A percentile compares a stretch with the other conserved stretches of the same genome.
These are phyloP conservation scores for Paramyrothecium roridum DNA, from an alignment of 2,329 filamentous ascomycete species.

Conservation along the genomic window DNA sequence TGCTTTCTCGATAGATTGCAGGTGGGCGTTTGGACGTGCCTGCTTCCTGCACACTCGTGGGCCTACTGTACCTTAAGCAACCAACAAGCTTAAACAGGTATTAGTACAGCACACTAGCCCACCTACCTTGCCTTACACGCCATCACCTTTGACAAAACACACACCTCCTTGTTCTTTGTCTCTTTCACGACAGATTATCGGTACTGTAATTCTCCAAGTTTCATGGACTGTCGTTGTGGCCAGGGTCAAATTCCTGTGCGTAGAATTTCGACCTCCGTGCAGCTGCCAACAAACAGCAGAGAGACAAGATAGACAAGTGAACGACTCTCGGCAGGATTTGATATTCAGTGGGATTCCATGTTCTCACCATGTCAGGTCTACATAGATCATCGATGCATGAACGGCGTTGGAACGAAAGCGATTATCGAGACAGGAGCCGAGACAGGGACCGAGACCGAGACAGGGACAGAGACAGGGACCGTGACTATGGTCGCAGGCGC, in stretches of 20 bases:
- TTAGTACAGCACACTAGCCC: not conserved
- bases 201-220: no score
- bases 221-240: no score
- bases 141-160: not conserved
- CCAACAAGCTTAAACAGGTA: not conserved
- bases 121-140: no score
- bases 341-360: not conserved
- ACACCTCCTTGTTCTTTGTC: not conserved
- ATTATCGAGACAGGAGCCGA: constrained; percentile 5
- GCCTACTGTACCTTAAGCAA: not conserved
- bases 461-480: constrained; percentile 3
- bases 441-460: not conserved
- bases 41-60: no score
- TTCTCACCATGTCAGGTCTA: not conserved
- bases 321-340: no score
- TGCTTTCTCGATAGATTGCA: no score
- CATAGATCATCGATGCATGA: constrained; percentile 8
- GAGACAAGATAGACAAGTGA: no score
- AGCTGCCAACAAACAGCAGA: not conserved
- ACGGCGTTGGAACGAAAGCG: not conserved
- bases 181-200: no score
- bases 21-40: no score
- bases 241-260: no score
- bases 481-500: not conserved
- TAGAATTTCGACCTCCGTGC: not conserved